Conservation (phyloP, 345 rosid species). For the Citrus unshiu region DNA sequence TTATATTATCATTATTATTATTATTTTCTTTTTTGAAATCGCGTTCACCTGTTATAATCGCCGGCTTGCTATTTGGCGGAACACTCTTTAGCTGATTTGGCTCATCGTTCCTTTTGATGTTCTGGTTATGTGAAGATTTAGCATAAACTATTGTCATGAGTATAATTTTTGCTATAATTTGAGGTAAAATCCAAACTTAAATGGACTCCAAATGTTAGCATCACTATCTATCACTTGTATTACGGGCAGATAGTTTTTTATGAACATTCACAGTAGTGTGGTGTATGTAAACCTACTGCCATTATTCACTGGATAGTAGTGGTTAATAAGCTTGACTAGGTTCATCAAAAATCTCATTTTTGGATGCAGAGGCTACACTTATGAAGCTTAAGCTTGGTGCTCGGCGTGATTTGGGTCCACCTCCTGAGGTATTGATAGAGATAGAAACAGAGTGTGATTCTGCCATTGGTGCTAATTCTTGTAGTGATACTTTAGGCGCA, state of each 20-base stretch:
- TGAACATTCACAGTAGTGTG: background rate
- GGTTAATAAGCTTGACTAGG: background rate
- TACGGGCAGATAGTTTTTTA: background rate
- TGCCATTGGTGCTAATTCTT: conserved; percentile 5
- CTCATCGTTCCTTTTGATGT: background rate
- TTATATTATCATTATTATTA: background rate
- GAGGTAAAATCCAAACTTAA: background rate
- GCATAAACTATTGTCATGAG: background rate
- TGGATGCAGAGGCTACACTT: conserved; percentile 62
- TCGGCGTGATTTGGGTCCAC: conserved; percentile 24
- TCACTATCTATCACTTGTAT: background rate
- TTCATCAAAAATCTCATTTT: background rate
- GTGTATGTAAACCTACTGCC: background rate
- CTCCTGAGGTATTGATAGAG: conserved; percentile 3
- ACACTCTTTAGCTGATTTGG: background rate
- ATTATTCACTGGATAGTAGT: background rate
- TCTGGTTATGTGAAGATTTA: too few species aligned
- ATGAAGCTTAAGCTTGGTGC: conserved; percentile 78
- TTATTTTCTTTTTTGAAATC: background rate
- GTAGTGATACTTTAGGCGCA: conserved; percentile 3
- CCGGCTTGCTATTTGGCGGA: background rate
- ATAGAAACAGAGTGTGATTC: conserved; percentile 20
- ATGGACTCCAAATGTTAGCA: background rate
- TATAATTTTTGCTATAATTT: background rate
- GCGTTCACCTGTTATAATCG: background rate